Base-by-base conservation (phyloP, 2,329 filamentous ascomycete species). In the Dothistroma septosporum region DNA sequence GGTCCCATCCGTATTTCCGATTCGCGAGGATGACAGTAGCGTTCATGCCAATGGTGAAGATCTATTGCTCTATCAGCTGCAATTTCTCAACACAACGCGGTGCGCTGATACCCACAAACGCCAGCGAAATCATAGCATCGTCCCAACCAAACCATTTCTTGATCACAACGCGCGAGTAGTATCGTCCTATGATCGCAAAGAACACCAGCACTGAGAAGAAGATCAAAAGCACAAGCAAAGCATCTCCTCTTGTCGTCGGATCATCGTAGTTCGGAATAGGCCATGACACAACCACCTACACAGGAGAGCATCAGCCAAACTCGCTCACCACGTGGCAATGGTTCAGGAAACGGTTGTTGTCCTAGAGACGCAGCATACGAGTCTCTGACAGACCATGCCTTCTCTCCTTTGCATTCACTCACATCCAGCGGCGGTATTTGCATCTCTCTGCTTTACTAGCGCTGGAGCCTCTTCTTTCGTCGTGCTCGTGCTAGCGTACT, bases 111-210 rank as follows among this genome's bases (percentile, higher is more conserved):
- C 33, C 19, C 21, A 32, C 22, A 32, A 22, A 28, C 21, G 37
- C 32, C n/a, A 48, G 33, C 16, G 14, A 16, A 31, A 37, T 28
- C 24, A 11, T 24, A 16, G 22, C 56, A 62, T 80, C 78, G 59
- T 80, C 78, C 31, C 72, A 66, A 2, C 77, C 77, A 53, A 78
- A 75, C 74, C 75, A 76, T 47, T 73, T 70, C 61, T 78, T 79
- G 31, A 79, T 69, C 4, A 69, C 65, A 8, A 76, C 57, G 4
- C 78, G 72, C 11, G 75, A 76, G 61, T 78, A 79, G 32, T 78
- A 60, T 11, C 78, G 70, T 14, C 77, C 65, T 7, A 60, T 60
- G 0, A 79, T 76, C 2, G 73, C 69, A 9, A 76, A 53, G 6
- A 73, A 60, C 19, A 75, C 74, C 16, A 80, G 61, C 6, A 67